Base-by-base conservation (phyloP, 2,329 filamentous ascomycete genomes). In the Colletotrichum agaves region DNA sequence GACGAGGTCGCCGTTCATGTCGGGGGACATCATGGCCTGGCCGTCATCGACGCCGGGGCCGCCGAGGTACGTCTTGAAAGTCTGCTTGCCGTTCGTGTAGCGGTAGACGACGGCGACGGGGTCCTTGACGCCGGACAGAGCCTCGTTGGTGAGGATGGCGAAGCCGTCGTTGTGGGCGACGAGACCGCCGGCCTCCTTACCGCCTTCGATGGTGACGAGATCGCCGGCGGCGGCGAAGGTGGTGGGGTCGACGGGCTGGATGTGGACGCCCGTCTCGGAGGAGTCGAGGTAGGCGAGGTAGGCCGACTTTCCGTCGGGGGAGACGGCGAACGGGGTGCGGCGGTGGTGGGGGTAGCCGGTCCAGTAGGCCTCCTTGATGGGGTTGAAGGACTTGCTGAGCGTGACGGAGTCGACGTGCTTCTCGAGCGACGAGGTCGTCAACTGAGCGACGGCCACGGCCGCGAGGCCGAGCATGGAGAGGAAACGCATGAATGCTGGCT, bases 141-240 rank as follows among this genome's bases (percentile, higher is more conserved):
- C 80, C 73, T 87, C 86, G 76, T 88, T 88, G 44, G 86, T 88
- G 55, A 90, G 76, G 31, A 90, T 76, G n/a, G 87, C 87, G 69
- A 90, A 90, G 3, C 87, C 88, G 74, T 90, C 87, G 70, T 87
- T 80, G 72, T 89, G 87, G 15, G 87, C 87, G 47, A 90, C 84
- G 1, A 90, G 81, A 50, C 88, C 88, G 60, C 86, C 86, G 4
- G 85, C 86, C 76, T 90, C 88, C 72, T 87, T 85, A 43, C 81
- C 87, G 13, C 82, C 81, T n/a, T 80, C 72, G 43, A 89, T 77
- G 1, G 84, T 86, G 3, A 88, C 79, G 0, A 82, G 75, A 27
- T 79, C 80, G 7, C 87, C 87, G 10, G 84, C 83, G 13, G 85
- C 82, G 15, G 80, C 78, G 71, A 90, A 89, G 7, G 85, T 86